phyloP scores from a whole-genome alignment of 2,329 filamentous ascomycete species.

The Aspergillus luchuensis region DNA sequence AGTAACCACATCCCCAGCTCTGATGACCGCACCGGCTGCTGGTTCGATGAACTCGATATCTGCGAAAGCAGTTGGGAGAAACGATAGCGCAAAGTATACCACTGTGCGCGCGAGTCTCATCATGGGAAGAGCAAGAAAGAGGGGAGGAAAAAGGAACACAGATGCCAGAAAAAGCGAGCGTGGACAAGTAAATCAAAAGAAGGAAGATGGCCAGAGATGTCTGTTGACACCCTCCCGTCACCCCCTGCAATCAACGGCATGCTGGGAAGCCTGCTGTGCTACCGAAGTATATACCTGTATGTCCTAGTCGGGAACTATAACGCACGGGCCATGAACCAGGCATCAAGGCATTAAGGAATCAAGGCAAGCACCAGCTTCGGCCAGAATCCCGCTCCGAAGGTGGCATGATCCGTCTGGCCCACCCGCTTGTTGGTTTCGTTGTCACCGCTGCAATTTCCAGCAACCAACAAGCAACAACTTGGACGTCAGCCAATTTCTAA shows the following conservation, averaged over 20 bases:
- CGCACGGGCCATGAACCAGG: background rate
- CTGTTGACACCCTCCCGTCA: background rate
- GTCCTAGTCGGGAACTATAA: background rate
- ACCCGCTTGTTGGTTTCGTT: background rate
- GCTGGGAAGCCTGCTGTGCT: background rate
- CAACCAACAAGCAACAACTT: background rate
- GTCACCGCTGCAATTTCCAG: background rate
- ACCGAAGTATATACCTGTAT: slow-evolving; percentile 11
- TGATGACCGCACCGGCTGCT: slow-evolving; percentile 52
- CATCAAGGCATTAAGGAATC: slow-evolving; percentile 2
- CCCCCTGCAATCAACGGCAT: slow-evolving; percentile 9
- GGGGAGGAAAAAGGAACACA: background rate
- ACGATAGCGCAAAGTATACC: slow-evolving; percentile 38
- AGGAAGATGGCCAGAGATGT: background rate
- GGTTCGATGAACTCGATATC: slow-evolving; percentile 59
- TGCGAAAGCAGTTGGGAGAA: slow-evolving; percentile 50
- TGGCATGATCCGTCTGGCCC: slow-evolving; percentile 15
- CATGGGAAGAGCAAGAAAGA: slow-evolving; percentile 13
- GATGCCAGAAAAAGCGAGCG: background rate
- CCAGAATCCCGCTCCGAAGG: background rate
- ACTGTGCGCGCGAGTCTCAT: slow-evolving; percentile 35
- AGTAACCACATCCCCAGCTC: slow-evolving; percentile 54
- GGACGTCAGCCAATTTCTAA: background rate
- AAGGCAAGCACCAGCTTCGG: slow-evolving; percentile 7
- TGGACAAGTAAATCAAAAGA: background rate